These are phyloP conservation scores for Canavalia gladiata DNA, from an alignment of 306 rosid genomes.

Conservation along the genomic window DNA sequence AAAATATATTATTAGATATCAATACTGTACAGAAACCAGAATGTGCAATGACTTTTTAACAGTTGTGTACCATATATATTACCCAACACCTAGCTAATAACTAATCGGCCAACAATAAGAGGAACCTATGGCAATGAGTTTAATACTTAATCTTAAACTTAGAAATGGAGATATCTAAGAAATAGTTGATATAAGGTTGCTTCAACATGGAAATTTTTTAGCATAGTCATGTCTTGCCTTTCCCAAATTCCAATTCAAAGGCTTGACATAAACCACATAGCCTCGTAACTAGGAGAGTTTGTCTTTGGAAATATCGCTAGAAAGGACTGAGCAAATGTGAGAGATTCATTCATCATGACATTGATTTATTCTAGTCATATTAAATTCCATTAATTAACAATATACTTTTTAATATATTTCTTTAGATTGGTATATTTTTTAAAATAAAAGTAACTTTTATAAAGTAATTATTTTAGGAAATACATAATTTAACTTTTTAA, in stretches of 20 bases:
- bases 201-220: conserved; percentile 25
- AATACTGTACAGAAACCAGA: background rate
- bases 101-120: background rate
- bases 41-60: conserved; percentile 8
- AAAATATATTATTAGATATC: conserved; percentile 22
- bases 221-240: conserved; percentile 27
- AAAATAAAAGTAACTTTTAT: too few species aligned
- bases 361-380: background rate
- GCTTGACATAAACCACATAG: conserved; percentile 18
- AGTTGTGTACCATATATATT: background rate
- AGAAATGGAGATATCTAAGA: conserved; percentile 17
- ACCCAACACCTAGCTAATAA: background rate
- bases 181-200: conserved; percentile 36
- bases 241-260: conserved; percentile 17
- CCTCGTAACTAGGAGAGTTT: conserved; percentile 11
- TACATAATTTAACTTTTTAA: too few species aligned
- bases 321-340: conserved; percentile 11
- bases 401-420: too few species aligned
- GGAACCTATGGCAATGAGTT: background rate
- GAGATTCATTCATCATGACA: background rate
- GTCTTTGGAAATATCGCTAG: background rate
- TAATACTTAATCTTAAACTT: background rate
- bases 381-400: background rate
- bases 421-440: too few species aligned
- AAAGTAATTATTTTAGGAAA: too few species aligned